Evolutionary conservation across 2,329 filamentous ascomycete species (phyloP).

Genomic region (Pestalotiopsis sp.): DNA sequence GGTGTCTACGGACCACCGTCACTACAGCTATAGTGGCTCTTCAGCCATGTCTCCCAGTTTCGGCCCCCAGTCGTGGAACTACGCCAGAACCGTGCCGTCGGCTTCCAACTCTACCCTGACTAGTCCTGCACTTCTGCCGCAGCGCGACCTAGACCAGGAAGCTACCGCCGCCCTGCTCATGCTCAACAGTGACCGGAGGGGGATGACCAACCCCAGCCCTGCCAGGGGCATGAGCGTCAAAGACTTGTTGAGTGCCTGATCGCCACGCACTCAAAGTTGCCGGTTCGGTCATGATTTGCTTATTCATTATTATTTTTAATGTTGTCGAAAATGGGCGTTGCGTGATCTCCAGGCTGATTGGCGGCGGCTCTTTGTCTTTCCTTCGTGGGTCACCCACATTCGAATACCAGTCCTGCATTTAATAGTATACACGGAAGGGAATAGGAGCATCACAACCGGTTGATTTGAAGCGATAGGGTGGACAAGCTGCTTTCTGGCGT

Average conservation of each 20-base stretch:
- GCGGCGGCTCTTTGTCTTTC: neutral
- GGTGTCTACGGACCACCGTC: constrained; percentile 48
- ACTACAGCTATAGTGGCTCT: constrained; percentile 42
- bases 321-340: neutral
- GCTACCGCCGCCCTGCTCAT: constrained; percentile 86
- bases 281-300: neutral
- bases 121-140: constrained; percentile 59
- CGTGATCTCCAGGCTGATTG: neutral
- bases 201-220: constrained; percentile 35
- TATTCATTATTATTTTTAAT: neutral
- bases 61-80: constrained; percentile 44
- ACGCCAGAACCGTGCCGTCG: constrained; percentile 37
- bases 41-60: constrained; percentile 49
- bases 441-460: neutral
- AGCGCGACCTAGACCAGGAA: constrained; percentile 69
- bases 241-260: constrained; percentile 53
- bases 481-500: neutral
- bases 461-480: neutral
- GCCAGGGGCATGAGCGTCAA: constrained; percentile 57
- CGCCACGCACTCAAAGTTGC: neutral
- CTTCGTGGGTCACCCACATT: neutral
- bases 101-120: constrained; percentile 57
- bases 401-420: neutral
- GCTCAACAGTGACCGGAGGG: constrained; percentile 78
- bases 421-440: neutral